Evolutionary conservation across 495 filamentous ascomycete genomes (phyloP), one percentile per base, ranked within the genome.

Genomic region (Pseudomonodictys pantanalensis): DNA sequence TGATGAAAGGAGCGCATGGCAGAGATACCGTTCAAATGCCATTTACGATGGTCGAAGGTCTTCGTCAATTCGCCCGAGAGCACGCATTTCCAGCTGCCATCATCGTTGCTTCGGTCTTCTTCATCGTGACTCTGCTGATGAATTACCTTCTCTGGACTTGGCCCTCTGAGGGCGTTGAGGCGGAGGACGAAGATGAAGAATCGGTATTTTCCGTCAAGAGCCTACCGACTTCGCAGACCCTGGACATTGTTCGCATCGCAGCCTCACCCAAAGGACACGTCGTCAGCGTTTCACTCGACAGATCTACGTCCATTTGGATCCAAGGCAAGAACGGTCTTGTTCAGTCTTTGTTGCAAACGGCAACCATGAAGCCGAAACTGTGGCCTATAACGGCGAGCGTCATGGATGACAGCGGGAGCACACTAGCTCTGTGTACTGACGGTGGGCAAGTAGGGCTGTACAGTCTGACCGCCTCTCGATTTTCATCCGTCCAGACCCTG

Each of bases 241-340:
- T 89, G 18, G 87, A 90, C 64, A 76, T 90, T 26, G 79, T 80
- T 42, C 77, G 81, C 68, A 72, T 90, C 46, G 68, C 75, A 6
- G 73, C 82, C 9, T 86, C 78, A 20, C 65, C 77, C 2, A 77
- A 76, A 35, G 85, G 86, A 4, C 72, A 83, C 33, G 66, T 89
- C 18, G 82, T 83, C n/a, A 86, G 85, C 4, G 76, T 88, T 38
- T 84, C 82, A 0, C 70, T 89, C 6, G 87, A 90, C 62, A 75
- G 86, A 50, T 70, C 74, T 11, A 80, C 87, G 22, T 77, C 80
- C 26, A 69, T 89, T 0, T 85, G 83, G 80, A 73, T 60, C 41
- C 63, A 51, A 30, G 75, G 68, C 54, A 66, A 23, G 69, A 75
- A n/a, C 56, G 71, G 68, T 61, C 63, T 65, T 53, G 18, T 38